Conservation (phyloP, 2,329 filamentous ascomycete genomes). For the Hypoxylon sp. region DNA sequence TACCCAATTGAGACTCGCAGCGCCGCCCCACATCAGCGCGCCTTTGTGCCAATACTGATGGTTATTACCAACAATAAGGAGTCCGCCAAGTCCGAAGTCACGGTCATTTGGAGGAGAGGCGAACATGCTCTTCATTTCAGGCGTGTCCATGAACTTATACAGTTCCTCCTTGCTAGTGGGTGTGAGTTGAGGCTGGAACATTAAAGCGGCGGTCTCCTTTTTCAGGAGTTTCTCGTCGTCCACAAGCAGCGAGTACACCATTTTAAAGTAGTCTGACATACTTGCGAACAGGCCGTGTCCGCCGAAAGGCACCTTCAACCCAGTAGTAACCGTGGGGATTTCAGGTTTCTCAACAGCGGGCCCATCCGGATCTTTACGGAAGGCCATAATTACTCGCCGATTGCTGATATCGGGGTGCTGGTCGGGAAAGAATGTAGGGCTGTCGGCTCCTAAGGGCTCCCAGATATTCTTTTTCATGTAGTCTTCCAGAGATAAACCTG, state of each 20-base stretch:
- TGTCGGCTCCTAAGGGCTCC: constrained; percentile 39
- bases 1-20: constrained; percentile 65
- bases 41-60: constrained; percentile 58
- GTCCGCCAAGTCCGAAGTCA: constrained; percentile 61
- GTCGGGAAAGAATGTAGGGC: constrained; percentile 48
- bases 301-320: constrained; percentile 52
- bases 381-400: constrained; percentile 46
- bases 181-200: constrained; percentile 65
- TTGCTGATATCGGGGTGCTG: constrained; percentile 36
- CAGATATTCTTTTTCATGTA: constrained; percentile 49
- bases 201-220: constrained; percentile 58
- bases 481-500: constrained; percentile 44
- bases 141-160: constrained; percentile 50
- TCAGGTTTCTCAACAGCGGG: constrained; percentile 44
- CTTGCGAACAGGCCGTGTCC: constrained; percentile 58
- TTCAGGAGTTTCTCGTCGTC: constrained; percentile 66
- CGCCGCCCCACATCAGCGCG: constrained; percentile 63
- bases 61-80: constrained; percentile 59
- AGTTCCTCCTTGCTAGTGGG: constrained; percentile 45
- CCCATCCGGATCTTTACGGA: constrained; percentile 40
- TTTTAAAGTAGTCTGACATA: constrained; percentile 60
- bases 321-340: constrained; percentile 37
- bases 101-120: constrained; percentile 56
- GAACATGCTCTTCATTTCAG: constrained; percentile 51
- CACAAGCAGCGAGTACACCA: constrained; percentile 63